Conservation (phyloP, 140 eudicot genomes). For the Oenanthe javanica region DNA sequence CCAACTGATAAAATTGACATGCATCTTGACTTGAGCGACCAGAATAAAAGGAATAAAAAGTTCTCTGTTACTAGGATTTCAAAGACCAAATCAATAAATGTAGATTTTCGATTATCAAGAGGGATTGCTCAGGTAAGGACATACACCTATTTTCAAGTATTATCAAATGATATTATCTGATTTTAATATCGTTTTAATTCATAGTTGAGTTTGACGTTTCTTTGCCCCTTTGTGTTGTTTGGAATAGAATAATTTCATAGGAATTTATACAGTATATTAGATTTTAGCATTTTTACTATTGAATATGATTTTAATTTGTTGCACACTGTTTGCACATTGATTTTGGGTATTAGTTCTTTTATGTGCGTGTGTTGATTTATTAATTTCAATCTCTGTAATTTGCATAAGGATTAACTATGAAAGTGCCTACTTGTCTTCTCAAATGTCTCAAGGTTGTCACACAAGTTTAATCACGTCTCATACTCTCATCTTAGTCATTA, state of each 20-base stretch:
- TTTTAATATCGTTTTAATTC: not conserved
- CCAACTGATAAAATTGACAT: slow-evolving; percentile 34
- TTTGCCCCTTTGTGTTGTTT: not conserved
- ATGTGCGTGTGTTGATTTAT: not conserved
- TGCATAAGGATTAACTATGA: not conserved
- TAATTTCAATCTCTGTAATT: not conserved
- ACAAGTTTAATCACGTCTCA: not conserved
- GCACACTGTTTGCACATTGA: not conserved
- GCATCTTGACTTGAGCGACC: slow-evolving; percentile 41
- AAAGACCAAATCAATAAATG: slow-evolving; percentile 80
- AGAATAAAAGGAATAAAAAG: slow-evolving; percentile 58
- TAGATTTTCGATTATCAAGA: slow-evolving; percentile 89
- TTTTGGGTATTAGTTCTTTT: not conserved
- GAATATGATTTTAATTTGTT: not conserved
- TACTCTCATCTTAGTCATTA: not conserved
- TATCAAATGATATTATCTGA: not conserved
- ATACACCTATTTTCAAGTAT: not conserved
- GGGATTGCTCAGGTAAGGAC: slow-evolving; percentile 86
- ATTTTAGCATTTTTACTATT: not conserved
- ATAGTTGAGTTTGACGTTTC: not conserved
- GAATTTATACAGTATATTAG: not conserved
- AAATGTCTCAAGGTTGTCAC: not conserved
- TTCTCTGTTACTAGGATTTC: slow-evolving; percentile 78
- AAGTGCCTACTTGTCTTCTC: not conserved
- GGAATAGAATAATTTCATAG: not conserved